Evolutionary conservation across 169 alveolate species (phyloP).

Genomic region (Eimeria necatrix): DNA sequence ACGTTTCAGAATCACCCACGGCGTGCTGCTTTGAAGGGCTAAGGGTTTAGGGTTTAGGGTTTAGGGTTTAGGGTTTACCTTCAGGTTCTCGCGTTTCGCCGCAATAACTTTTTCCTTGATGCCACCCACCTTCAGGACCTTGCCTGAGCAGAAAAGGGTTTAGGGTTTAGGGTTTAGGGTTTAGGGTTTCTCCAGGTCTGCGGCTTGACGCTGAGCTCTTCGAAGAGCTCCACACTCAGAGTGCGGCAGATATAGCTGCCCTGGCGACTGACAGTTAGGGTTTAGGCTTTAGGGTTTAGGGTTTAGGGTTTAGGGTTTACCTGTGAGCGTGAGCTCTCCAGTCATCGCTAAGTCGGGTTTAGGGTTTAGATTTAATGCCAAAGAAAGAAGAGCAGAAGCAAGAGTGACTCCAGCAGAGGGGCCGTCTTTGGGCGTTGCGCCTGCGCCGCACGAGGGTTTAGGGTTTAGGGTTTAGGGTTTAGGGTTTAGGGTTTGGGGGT

Average conservation of each 20-base stretch:
- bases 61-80: conserved; percentile 27
- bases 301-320: conserved; percentile 8
- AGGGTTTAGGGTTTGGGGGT: background rate
- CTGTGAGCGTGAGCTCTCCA: conserved; percentile 96
- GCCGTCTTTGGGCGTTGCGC: conserved; percentile 98
- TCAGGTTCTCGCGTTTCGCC: conserved; percentile 94
- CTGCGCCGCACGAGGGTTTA: background rate
- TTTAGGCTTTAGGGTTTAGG: conserved; percentile 69
- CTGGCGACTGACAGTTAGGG: no score
- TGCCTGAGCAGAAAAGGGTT: conserved; percentile 86
- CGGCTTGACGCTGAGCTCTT: no score
- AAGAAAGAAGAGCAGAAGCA: conserved; percentile 93
- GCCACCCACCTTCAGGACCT: conserved; percentile 95
- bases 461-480: background rate
- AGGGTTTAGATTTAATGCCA: conserved; percentile 88
- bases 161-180: background rate
- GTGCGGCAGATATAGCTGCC: no score
- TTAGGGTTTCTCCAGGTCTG: no score
- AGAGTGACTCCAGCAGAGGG: conserved; percentile 97
- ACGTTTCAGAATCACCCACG: background rate
- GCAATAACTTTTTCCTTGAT: conserved; percentile 96
- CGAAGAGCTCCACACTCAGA: no score
- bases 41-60: background rate
- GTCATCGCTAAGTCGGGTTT: conserved; percentile 95
- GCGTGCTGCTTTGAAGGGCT: background rate